Conservation (phyloP, 2,329 filamentous ascomycete genomes). For the Ophiocordyceps camponoti-floridani region DNA sequence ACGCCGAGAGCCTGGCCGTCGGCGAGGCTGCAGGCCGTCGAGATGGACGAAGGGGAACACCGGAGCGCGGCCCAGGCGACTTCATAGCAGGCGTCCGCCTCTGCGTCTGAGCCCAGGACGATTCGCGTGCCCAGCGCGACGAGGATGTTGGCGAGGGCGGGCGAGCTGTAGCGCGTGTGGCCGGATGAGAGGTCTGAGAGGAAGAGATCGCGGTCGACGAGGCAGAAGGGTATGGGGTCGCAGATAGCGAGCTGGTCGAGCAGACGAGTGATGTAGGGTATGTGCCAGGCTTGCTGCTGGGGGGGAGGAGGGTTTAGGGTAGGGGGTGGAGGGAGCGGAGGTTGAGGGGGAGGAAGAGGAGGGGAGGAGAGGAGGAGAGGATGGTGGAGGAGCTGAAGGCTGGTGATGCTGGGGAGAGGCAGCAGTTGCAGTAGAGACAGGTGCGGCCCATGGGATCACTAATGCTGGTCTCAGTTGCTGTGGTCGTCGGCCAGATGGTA, state of each 20-base stretch:
- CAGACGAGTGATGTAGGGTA: conserved; percentile 1
- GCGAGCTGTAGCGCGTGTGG: conserved; percentile 2
- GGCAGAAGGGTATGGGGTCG: conserved; percentile 3
- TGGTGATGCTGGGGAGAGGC: too few species aligned
- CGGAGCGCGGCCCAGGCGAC: too few species aligned
- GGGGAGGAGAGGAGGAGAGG: too few species aligned
- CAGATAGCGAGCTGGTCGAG: conserved; percentile 2
- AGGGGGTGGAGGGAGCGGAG: not conserved
- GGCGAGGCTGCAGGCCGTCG: conserved; percentile 1
- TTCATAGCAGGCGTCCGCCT: not conserved
- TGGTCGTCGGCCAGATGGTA: not conserved
- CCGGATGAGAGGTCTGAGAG: conserved; percentile 1
- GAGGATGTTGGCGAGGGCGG: conserved; percentile 3
- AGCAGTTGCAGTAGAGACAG: too few species aligned
- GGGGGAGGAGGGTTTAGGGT: not conserved
- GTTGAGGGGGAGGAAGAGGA: too few species aligned
- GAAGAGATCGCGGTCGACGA: not conserved
- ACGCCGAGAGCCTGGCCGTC: conserved; percentile 4
- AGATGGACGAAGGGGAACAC: not conserved
- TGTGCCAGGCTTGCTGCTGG: not conserved
- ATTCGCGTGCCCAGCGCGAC: conserved; percentile 1
- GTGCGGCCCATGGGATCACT: too few species aligned
- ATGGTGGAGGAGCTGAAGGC: too few species aligned
- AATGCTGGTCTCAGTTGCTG: not conserved
- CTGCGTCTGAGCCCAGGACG: not conserved